Base-by-base conservation (phyloP, 225 moss, liverwort and hornwort species). In the Neckera pumila region DNA sequence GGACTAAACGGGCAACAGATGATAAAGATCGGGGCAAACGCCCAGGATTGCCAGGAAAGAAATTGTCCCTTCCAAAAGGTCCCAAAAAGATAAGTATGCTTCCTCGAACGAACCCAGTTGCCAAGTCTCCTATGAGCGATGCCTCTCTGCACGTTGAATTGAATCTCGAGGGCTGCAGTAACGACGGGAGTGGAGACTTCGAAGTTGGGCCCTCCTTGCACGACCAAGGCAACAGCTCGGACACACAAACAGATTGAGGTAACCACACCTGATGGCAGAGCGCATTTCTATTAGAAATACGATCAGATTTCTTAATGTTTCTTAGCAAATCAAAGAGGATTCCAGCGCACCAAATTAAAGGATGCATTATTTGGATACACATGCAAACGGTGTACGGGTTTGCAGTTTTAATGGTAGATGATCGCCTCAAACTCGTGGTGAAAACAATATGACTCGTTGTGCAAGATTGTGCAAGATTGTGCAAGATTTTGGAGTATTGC, bases 1-100 rank as follows among this genome's bases (percentile, higher is more conserved):
- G 94, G 64, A 94, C 92, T 74, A 94, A 94, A 90, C 90, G 94
- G 90, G 91, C 90, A 83, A 85, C 91, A 80, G 94, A 93, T 65
- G 92, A 93, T 54, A 94, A 93, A 81, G 93, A 93, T 38, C 90
- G 90, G 61, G 83, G 60, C 49, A 93, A 91, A 83, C 93, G 91
- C 40, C 87, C 86, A 31, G 93, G 87, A 80, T 71, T 93, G 83
- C 81, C 94, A 80, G 94, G 75, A 36, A 94, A 87, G 91, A 94
- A 89, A 78, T 67, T 87, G 82, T 66, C 84, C 73, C 51, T 90
- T 63, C 89, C 91, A 12, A 94, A 92, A 87, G 85, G 79, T 15
- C 79, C 91, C 33, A 61, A 73, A 58, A 94, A 90, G 92, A 70
- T 64, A 12, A 87, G 38, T 69, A 83, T 85, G 63, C 88, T 89